phyloP scores from a whole-genome alignment of 2,329 filamentous ascomycete genomes.

The Cladophialophora yegresii region DNA sequence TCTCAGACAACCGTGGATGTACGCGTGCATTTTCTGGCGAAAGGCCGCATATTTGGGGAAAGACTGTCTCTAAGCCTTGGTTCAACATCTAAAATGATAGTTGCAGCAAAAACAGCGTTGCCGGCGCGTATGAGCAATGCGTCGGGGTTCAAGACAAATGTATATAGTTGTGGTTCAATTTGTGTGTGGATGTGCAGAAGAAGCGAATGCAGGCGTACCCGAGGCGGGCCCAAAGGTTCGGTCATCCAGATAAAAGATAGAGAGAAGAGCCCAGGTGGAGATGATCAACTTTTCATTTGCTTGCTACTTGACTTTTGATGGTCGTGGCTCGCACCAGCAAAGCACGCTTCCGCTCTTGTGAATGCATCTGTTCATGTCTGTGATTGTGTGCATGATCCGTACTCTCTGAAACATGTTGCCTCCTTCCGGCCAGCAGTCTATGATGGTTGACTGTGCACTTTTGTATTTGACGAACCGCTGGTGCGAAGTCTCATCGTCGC shows the following conservation, averaged over 20 bases:
- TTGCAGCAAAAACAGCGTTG: background rate
- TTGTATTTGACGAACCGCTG: slow-evolving; percentile 1
- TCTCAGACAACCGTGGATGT: background rate
- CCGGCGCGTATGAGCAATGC: background rate
- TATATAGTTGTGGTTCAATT: background rate
- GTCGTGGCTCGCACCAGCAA: slow-evolving; percentile 16
- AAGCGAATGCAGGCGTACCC: background rate
- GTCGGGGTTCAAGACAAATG: background rate
- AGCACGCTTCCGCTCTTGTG: slow-evolving; percentile 15
- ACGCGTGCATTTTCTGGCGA: background rate
- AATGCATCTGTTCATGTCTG: slow-evolving; percentile 11
- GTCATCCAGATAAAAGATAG: background rate
- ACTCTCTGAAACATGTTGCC: slow-evolving; percentile 10
- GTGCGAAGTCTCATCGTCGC: background rate
- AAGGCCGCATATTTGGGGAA: background rate
- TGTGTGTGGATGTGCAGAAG: background rate
- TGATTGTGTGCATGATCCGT: slow-evolving; percentile 12
- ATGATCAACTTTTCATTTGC: slow-evolving; percentile 32
- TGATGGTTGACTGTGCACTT: background rate
- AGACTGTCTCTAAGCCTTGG: background rate
- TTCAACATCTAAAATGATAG: background rate
- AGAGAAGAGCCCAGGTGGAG: background rate
- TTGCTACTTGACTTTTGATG: slow-evolving; percentile 20
- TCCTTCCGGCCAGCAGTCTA: slow-evolving; percentile 5
- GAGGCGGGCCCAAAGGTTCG: background rate